Conservation (phyloP, 345 rosid genomes). For the Passiflora organensis region DNA sequence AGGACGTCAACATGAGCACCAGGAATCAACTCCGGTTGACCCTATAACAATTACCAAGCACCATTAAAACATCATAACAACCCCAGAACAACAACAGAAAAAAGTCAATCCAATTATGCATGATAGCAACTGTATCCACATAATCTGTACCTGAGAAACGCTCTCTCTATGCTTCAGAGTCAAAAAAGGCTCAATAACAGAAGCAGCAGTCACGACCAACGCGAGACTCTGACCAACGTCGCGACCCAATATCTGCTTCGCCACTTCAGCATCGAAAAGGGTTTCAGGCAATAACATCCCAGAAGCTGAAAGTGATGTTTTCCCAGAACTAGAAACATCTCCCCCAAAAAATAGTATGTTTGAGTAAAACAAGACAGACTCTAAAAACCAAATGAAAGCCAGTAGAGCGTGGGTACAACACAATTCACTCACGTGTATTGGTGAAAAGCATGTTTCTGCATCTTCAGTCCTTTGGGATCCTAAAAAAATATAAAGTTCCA, state of each 20-base stretch:
- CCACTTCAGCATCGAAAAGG: slow-evolving; percentile 36
- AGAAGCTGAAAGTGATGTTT: slow-evolving; percentile 82
- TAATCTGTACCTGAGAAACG: slow-evolving; percentile 43
- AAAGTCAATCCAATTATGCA: slow-evolving; percentile 1
- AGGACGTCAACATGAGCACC: slow-evolving; percentile 68
- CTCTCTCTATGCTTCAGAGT: slow-evolving; percentile 35
- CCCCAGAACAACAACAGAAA: neutral
- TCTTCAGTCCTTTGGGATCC: slow-evolving; percentile 93
- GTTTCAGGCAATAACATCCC: slow-evolving; percentile 60
- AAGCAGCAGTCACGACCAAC: slow-evolving; percentile 71
- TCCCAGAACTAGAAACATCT: slow-evolving; percentile 57
- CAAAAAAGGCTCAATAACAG: slow-evolving; percentile 78
- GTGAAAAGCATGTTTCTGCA: slow-evolving; percentile 90
- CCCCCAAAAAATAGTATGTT: slow-evolving; percentile 2
- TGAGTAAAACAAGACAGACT: too few relatives aligned
- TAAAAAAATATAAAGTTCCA: slow-evolving; percentile 9
- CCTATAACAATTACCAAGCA: slow-evolving; percentile 38
- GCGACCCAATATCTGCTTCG: slow-evolving; percentile 29
- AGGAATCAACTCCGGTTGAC: slow-evolving; percentile 57
- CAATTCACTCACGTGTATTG: slow-evolving; percentile 55
- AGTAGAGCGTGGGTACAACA: too few relatives aligned
- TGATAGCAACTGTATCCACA: too few relatives aligned
- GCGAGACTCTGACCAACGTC: slow-evolving; percentile 25
- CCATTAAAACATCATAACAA: slow-evolving; percentile 4
- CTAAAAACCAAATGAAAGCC: too few relatives aligned